Base-by-base conservation (phyloP, 306 rosid species). In the Lotus japonicus region DNA sequence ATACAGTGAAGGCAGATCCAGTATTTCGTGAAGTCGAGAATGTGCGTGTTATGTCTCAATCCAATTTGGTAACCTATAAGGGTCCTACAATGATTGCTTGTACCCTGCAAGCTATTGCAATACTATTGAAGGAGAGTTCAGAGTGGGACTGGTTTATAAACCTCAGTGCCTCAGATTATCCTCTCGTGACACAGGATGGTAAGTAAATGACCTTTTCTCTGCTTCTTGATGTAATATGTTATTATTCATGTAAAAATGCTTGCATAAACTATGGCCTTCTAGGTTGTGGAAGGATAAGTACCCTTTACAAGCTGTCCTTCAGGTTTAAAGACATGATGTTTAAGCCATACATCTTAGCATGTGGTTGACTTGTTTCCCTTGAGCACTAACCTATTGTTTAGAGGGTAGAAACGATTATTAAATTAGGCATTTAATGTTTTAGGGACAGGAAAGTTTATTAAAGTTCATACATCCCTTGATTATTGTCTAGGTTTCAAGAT, bases 11-110 rank as follows among this genome's bases (percentile, higher is more conserved):
- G 85, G 91, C 88, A 59, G 99, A 94, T 84, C 82, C 86, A 5
- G 76, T 84, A 13, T 94, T 88, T 73, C 81, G 76, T 21, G 95
- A 87, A 81, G 92, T 87, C 11, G 96, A 88, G 76, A 94, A 94
- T 81, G 99, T 94, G 54, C 91, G 86, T 3, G 90, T 90, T 58
- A 90, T 94, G 99, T 85, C 87, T 64, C 87, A 83, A 68, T 83
- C 87, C 60, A 94, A 94, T 80, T 81, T 90, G 89, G 97, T 94
- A 48, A 95, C 99, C 23, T 95, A 94, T 66, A 94, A 94, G 78
- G 99, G 99, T 60, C 99, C 99, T 56, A 88, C 97, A 0, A 94
- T 94, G 99, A 90, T 94, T 71, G 99, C 99, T 76, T 88, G 90
- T 68, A 94, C 99, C 33, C 90, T 94, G 48, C 99, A 94, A 85